Percentiles rank a stretch among this genome's conserved stretches.
Conservation (phyloP, 2,329 filamentous ascomycete species). For the Penicillium sp. region DNA sequence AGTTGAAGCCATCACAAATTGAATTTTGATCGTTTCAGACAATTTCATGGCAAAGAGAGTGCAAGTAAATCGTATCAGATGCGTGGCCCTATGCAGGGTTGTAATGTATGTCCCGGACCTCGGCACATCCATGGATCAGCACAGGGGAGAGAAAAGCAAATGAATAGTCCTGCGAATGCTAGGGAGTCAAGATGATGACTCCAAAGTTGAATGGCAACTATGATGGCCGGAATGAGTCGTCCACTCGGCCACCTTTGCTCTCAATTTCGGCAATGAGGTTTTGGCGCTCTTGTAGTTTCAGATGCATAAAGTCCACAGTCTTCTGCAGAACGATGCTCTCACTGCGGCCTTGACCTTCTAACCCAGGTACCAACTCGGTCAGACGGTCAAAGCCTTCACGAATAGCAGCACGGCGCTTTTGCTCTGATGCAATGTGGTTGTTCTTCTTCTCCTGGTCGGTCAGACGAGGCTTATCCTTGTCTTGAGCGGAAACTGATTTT, state of each 20-base stretch:
- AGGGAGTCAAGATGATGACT: no score
- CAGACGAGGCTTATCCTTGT: constrained; percentile 56
- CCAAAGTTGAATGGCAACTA: constrained; percentile 3
- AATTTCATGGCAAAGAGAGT: no score
- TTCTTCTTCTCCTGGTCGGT: constrained; percentile 66
- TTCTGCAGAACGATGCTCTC: constrained; percentile 75
- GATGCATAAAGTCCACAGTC: constrained; percentile 60
- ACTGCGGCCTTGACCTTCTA: constrained; percentile 76
- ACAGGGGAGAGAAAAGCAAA: no score
- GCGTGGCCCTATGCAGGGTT: no score
- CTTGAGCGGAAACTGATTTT: constrained; percentile 24
- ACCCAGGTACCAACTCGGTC: constrained; percentile 70
- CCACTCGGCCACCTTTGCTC: constrained; percentile 52
- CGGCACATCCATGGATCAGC: no score
- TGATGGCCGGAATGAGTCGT: constrained; percentile 33
- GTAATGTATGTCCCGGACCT: no score
- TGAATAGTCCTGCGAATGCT: no score
- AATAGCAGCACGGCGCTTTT: constrained; percentile 66
- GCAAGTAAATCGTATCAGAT: no score
- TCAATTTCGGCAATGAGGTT: constrained; percentile 56
- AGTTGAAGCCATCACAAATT: no score
- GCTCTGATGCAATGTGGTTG: constrained; percentile 64
- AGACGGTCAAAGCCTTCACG: constrained; percentile 77
- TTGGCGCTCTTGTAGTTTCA: constrained; percentile 55
- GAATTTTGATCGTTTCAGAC: no score